Conservation (phyloP, 768 basidiomycete species). For the Tricholoma furcatifolium region DNA sequence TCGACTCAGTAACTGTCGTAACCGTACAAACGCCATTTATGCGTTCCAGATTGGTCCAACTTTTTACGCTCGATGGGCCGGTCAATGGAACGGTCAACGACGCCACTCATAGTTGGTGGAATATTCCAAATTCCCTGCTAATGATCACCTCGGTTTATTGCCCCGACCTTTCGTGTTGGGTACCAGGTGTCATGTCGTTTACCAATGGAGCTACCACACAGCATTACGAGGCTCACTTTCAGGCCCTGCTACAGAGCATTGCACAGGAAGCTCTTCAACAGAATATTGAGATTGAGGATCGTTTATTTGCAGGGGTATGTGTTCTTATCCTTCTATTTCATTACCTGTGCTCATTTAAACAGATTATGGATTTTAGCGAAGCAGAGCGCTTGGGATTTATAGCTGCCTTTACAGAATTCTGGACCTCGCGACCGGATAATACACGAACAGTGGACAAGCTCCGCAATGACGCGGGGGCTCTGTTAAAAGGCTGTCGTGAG, state of each 20-base stretch:
- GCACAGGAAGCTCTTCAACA: constrained; percentile 18
- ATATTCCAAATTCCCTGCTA: not conserved
- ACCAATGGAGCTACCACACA: constrained; percentile 30
- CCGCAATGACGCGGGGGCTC: constrained; percentile 13
- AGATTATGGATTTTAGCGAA: constrained; percentile 14
- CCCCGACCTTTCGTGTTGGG: constrained; percentile 27
- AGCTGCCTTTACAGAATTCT: constrained; percentile 12
- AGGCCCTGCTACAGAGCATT: constrained; percentile 27
- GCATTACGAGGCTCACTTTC: constrained; percentile 32
- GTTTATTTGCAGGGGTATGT: constrained; percentile 5
- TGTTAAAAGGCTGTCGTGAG: too few relatives aligned
- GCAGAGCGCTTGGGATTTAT: constrained; percentile 6
- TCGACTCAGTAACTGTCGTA: too few relatives aligned
- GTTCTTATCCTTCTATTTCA: not conserved
- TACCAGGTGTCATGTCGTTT: constrained; percentile 31
- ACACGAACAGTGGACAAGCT: too few relatives aligned
- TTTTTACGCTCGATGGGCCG: too few relatives aligned
- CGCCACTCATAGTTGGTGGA: too few relatives aligned
- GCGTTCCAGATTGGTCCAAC: too few relatives aligned
- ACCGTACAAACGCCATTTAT: too few relatives aligned
- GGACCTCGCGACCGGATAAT: constrained; percentile 1
- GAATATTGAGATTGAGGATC: not conserved
- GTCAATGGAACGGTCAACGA: too few relatives aligned
- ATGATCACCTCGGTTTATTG: constrained; percentile 32
- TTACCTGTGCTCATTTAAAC: not conserved